Conservation (phyloP, 805 yeast genomes). For the Candida ulmi region DNA sequence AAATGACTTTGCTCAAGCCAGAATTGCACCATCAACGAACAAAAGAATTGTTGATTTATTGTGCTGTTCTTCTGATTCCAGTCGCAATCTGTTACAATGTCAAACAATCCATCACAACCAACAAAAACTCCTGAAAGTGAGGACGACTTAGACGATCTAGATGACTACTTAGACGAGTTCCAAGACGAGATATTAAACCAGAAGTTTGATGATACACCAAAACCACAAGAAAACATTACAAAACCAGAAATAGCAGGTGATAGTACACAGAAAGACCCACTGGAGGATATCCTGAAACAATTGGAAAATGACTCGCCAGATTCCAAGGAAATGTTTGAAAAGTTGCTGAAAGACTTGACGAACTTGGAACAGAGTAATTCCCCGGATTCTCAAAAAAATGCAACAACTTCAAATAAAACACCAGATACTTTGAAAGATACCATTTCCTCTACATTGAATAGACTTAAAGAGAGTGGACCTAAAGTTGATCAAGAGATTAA, state of each 20-base stretch:
- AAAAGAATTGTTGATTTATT: no score
- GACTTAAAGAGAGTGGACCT: conserved; percentile 73
- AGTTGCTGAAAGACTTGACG: conserved; percentile 25
- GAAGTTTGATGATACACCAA: background rate
- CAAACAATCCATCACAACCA: background rate
- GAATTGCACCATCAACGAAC: no score
- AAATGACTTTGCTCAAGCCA: no score
- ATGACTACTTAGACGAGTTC: conserved; percentile 81
- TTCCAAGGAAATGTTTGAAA: conserved; percentile 44
- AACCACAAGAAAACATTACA: conserved; percentile 24
- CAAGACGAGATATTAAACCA: conserved; percentile 62
- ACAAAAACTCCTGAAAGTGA: conserved; percentile 1
- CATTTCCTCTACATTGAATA: conserved; percentile 71
- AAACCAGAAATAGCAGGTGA: conserved; percentile 7
- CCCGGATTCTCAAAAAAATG: conserved; percentile 13
- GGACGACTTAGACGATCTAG: conserved; percentile 69
- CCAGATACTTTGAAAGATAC: conserved; percentile 53
- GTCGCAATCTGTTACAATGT: no score
- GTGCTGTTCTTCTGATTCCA: no score
- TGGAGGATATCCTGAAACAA: conserved; percentile 10
- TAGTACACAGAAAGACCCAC: conserved; percentile 18
- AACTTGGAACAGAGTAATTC: conserved; percentile 11
- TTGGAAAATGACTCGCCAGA: conserved; percentile 45
- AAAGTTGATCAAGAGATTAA: conserved; percentile 56
- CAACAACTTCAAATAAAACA: conserved; percentile 1